phyloP scores from a whole-genome alignment of 1,284 basidiomycete species.

The Apiotrichum porosum region DNA sequence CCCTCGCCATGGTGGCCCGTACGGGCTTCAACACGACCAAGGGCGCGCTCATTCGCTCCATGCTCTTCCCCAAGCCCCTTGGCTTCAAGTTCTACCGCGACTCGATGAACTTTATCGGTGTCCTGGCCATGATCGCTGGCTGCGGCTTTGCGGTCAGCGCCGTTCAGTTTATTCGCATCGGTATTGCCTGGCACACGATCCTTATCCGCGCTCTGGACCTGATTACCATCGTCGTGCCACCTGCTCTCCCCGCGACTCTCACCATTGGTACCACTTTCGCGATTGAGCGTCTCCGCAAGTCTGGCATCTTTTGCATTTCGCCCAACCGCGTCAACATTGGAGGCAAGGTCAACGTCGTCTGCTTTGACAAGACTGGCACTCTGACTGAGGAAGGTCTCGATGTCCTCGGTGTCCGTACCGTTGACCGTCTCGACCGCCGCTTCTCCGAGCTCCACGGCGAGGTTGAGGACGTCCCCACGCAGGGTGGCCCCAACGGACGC shows the following conservation, averaged over 20 bases:
- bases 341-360: constrained; percentile 95
- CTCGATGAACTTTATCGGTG: constrained; percentile 92
- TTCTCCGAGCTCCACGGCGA: constrained; percentile 91
- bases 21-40: constrained; percentile 98
- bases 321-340: constrained; percentile 94
- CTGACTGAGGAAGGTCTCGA: constrained; percentile 97
- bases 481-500: constrained; percentile 58
- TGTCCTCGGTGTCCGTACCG: constrained; percentile 82
- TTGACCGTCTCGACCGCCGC: constrained; percentile 64
- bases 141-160: constrained; percentile 85
- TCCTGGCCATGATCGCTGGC: constrained; percentile 80
- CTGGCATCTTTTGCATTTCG: constrained; percentile 93
- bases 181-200: constrained; percentile 85
- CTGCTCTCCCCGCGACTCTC: constrained; percentile 92
- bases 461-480: constrained; percentile 74
- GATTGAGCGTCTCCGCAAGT: constrained; percentile 78
- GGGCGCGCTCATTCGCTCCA: constrained; percentile 89
- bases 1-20: constrained; percentile 82
- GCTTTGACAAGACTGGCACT: constrained; percentile 99
- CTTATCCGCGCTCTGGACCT: constrained; percentile 87
- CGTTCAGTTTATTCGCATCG: constrained; percentile 85
- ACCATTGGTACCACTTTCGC: constrained; percentile 98
- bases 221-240: constrained; percentile 97
- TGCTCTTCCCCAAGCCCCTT: constrained; percentile 98
- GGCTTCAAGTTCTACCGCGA: constrained; percentile 98